A percentile compares a stretch with the other conserved stretches of the same genome.
Evolutionary conservation across 305 asterid genomes (phyloP).

Genomic region (Ajuga reptans): DNA sequence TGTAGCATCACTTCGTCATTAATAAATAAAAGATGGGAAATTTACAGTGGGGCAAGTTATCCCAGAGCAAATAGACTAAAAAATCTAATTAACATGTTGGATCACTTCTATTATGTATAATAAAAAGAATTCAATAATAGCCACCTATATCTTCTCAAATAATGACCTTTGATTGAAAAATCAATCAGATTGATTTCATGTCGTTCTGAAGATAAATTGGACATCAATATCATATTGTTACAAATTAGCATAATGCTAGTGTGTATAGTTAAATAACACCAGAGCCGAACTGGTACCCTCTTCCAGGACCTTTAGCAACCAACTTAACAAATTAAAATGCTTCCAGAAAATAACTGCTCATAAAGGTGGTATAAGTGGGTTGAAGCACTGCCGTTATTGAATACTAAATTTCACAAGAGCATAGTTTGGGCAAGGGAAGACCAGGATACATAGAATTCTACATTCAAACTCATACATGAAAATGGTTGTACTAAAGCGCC

Average conservation of each 20-base stretch:
- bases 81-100: neutral
- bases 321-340: constrained; percentile 15
- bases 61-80: too few relatives aligned
- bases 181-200: neutral
- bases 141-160: neutral
- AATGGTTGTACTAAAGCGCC: neutral
- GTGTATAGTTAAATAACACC: neutral
- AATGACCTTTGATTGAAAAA: too few relatives aligned
- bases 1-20: neutral
- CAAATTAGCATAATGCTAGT: neutral
- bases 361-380: neutral
- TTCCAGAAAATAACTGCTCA: constrained; percentile 4
- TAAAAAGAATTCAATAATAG: neutral
- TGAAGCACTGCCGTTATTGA: neutral
- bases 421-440: neutral
- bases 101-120: neutral
- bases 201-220: neutral
- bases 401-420: neutral
- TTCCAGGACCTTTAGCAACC: neutral
- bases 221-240: neutral
- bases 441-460: neutral
- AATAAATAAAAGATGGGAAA: too few relatives aligned
- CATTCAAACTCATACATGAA: neutral
- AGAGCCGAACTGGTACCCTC: neutral
- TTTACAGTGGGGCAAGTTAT: too few relatives aligned